Evolutionary conservation across 2,329 filamentous ascomycete genomes (phyloP), one percentile per base, ranked within the genome.

Genomic region (Trichoderma gracile): DNA sequence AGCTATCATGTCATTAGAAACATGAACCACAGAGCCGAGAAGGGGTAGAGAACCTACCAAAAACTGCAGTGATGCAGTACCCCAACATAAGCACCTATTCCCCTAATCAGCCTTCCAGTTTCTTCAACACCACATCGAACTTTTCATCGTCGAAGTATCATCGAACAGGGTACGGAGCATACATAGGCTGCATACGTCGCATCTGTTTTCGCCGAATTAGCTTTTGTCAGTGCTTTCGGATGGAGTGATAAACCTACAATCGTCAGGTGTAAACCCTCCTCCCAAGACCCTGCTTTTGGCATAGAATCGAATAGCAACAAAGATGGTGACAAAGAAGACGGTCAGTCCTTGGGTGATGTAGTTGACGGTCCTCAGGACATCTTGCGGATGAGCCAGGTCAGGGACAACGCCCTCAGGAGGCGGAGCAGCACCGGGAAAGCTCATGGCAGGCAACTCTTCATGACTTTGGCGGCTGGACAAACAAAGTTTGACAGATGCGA

Each of bases 271-370:
- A 55, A 69, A 42, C 14, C 62, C n/a, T 23, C 68, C 61, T 42
- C 65, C 59, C 43, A 67, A 50, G 19, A 71, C 56, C 25, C 42
- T 70, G 5, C 42, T 40, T 55, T 74, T 74, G 14, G 72, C 67
- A 45, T 71, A 74, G 19, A 70, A 27, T 30, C 72, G 70, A 4
- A 73, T 52, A 1, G 47, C 64, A 17, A 75, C 66, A 42, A 74
- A 74, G 0, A 67, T n/a, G n/a, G 68, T 67, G 6, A 72, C 70
- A 15, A 71, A 56, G 9, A 71, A 14, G 9, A 75, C 55, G 8
- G 72, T 74, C 21, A 75, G 59, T 0, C 54, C 71, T 54, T 75
- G 74, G 3, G 70, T 72, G 3, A 72, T 66, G 49, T 71, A 68
- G 58, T 72, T 73, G 43, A 70, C 53, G 0, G 70, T 74, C 21